Conservation (phyloP, 768 basidiomycete species). For the Macrolepiota fuliginosa region DNA sequence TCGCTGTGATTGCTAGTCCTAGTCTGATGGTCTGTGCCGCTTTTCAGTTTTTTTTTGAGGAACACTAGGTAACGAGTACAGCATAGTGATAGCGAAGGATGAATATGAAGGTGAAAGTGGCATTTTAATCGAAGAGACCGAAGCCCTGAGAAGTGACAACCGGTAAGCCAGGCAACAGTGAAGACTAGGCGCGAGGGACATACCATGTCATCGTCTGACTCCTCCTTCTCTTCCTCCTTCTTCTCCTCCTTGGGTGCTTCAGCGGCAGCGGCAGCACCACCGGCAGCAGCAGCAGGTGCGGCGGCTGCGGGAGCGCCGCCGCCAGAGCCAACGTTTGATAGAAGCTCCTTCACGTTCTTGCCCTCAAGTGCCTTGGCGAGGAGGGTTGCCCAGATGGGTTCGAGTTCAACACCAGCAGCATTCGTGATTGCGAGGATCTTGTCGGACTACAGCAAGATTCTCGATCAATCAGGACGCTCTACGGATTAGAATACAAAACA, state of each 20-base stretch:
- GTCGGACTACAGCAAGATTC: conserved; percentile 60
- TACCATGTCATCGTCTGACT: conserved; percentile 90
- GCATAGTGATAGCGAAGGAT: conserved; percentile 10
- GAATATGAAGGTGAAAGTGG: conserved; percentile 19
- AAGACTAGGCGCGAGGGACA: conserved; percentile 21
- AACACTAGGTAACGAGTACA: conserved; percentile 18
- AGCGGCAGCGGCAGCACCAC: conserved; percentile 69
- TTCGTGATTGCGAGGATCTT: conserved; percentile 85
- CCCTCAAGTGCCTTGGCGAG: conserved; percentile 98
- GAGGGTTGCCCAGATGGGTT: conserved; percentile 96
- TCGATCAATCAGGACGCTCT: conserved; percentile 9
- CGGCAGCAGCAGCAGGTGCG: conserved; percentile 55
- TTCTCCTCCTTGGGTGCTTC: conserved; percentile 85
- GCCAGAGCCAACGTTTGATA: conserved; percentile 93
- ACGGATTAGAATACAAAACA: conserved; percentile 31
- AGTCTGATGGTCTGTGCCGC: background rate
- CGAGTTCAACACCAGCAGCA: conserved; percentile 84
- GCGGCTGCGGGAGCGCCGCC: conserved; percentile 74
- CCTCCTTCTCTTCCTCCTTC: conserved; percentile 62
- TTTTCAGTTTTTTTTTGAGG: conserved; percentile 15
- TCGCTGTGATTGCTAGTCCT: background rate
- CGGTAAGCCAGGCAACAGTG: background rate
- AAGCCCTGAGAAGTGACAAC: conserved; percentile 61
- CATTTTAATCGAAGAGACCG: conserved; percentile 86
- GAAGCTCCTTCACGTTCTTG: conserved; percentile 94